Conservation (phyloP, 345 rosid genomes). For the Hirschfeldia incana region DNA sequence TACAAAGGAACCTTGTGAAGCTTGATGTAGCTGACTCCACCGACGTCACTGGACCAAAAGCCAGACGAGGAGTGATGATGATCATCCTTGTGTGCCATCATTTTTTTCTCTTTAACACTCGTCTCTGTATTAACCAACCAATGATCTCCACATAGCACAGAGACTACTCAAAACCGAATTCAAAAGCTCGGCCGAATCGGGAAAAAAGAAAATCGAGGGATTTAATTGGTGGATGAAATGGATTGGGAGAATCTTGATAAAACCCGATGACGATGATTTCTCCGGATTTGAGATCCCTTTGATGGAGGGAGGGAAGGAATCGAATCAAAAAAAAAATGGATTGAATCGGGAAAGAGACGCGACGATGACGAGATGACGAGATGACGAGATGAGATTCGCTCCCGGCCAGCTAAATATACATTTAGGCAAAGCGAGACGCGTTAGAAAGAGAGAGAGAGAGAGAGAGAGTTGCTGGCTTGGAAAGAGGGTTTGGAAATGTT, state of each 20-base stretch:
- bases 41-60: not conserved
- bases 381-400: not conserved
- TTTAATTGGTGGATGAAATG: not conserved
- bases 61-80: not conserved
- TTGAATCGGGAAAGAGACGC: conserved; percentile 1
- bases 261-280: not conserved
- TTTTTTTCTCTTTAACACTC: not conserved
- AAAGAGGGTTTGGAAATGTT: not conserved
- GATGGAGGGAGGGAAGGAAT: not conserved
- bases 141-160: not conserved
- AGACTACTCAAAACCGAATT: not conserved
- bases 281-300: not conserved
- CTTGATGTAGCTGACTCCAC: not conserved
- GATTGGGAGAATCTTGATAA: not conserved
- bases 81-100: not conserved
- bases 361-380: not conserved
- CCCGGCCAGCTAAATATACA: not conserved
- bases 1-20: not conserved
- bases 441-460: not conserved
- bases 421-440: not conserved
- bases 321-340: not conserved
- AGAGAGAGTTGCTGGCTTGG: not conserved
- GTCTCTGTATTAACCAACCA: not conserved
- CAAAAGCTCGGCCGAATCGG: not conserved
- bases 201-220: not conserved